Percentiles rank a stretch among this genome's conserved stretches.
These are phyloP conservation scores for Teratosphaeria pseudoeucalypti DNA, from an alignment of 2,329 filamentous ascomycete genomes.

Conservation along the genomic window DNA sequence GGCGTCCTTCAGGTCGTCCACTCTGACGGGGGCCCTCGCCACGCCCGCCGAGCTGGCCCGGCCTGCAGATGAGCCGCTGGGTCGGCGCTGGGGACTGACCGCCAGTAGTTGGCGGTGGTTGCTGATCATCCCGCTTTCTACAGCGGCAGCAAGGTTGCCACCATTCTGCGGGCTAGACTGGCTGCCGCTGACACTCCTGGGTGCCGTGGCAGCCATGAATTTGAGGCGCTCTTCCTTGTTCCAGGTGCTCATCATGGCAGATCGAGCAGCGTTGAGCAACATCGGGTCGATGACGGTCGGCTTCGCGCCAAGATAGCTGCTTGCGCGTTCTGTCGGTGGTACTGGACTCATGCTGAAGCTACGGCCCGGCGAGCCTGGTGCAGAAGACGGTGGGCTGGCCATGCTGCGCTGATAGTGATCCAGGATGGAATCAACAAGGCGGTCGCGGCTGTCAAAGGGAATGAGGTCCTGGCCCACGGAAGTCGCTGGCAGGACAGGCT, in stretches of 20 bases:
- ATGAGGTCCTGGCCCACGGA: constrained; percentile 47
- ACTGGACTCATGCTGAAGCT: constrained; percentile 48
- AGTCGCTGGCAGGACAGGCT: neutral
- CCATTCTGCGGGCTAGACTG: constrained; percentile 39
- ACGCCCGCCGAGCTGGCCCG: constrained; percentile 37
- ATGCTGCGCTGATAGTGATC: constrained; percentile 56
- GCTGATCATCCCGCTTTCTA: constrained; percentile 1
- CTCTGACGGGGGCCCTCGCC: constrained; percentile 28
- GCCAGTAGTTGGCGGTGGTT: constrained; percentile 17
- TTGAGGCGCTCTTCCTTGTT: constrained; percentile 63
- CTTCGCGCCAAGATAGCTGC: constrained; percentile 19
- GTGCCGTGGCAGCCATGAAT: constrained; percentile 47
- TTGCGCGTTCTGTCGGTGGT: constrained; percentile 20
- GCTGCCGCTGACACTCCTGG: constrained; percentile 68
- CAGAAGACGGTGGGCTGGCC: constrained; percentile 57
- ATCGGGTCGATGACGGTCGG: neutral
- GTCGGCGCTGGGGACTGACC: constrained; percentile 8
- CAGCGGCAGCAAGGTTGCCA: constrained; percentile 1
- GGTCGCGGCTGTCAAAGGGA: constrained; percentile 63
- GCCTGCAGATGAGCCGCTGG: constrained; percentile 31
- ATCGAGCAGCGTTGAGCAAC: constrained; percentile 6
- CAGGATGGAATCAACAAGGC: constrained; percentile 65
- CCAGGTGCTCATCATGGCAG: constrained; percentile 60
- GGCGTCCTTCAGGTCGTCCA: constrained; percentile 38
- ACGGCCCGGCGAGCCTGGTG: constrained; percentile 58